Conservation (phyloP, 2,329 filamentous ascomycete genomes). For the Ophiosphaerella narmari region DNA sequence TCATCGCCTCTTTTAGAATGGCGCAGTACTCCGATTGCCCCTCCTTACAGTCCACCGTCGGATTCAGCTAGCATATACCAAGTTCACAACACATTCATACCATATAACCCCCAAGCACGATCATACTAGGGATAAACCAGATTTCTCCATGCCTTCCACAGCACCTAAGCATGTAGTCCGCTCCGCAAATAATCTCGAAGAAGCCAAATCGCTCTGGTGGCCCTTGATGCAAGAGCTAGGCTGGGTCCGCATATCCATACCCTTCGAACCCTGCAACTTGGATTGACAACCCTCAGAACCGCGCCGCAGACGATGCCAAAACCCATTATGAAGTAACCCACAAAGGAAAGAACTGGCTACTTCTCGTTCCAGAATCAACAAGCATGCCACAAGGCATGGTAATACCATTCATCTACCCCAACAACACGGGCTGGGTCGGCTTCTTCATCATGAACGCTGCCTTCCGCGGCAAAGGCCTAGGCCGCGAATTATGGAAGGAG, state of each 20-base stretch:
- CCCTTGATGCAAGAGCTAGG: slow-evolving; percentile 3
- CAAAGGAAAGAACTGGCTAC: slow-evolving; percentile 34
- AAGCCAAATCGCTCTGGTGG: slow-evolving; percentile 41
- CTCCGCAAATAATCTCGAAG: slow-evolving; percentile 20
- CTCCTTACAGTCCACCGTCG: no score
- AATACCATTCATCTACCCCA: slow-evolving; percentile 38
- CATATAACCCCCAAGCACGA: background rate
- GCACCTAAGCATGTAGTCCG: slow-evolving; percentile 19
- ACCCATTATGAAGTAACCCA: slow-evolving; percentile 37
- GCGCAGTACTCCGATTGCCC: no score
- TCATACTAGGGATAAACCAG: background rate
- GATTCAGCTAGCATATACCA: no score
- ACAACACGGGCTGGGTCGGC: slow-evolving; percentile 46
- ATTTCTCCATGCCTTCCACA: slow-evolving; percentile 2
- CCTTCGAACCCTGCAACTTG: no score
- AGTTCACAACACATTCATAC: background rate
- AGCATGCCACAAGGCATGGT: slow-evolving; percentile 38
- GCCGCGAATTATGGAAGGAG: slow-evolving; percentile 35
- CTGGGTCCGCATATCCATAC: no score
- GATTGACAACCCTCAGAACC: slow-evolving; percentile 31
- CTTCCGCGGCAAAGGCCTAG: slow-evolving; percentile 40
- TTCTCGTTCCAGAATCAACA: slow-evolving; percentile 30
- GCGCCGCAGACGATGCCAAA: slow-evolving; percentile 34
- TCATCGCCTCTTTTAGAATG: no score
- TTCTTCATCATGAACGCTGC: slow-evolving; percentile 43